Base-by-base conservation (phyloP, 129 eudicot species). In the Mikania micrantha region DNA sequence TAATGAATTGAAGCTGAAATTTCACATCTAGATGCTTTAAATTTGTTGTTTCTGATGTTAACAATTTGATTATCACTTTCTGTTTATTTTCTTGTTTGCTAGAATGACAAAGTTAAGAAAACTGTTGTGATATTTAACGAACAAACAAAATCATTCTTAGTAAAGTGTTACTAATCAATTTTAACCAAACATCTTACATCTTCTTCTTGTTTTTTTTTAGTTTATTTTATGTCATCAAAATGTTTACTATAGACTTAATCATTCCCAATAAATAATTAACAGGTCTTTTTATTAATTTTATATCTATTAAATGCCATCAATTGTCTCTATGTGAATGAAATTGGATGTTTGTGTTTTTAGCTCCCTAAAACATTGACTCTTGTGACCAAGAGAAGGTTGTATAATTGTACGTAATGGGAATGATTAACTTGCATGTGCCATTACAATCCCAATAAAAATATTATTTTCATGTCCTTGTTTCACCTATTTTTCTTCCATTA, bases 381-480 rank as follows among this genome's bases (percentile, higher is more conserved):
- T 58, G 47, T 42, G 76, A 42, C 40, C 10, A 32, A 68, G 65
- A 59, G 31, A 71, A 29, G 16, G 57, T 19, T 34, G 38, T 52
- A 44, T 44, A 31, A 31, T 58, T 12, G 3, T 64, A 12, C 36
- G 11, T 40, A 21, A 22, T 52, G 8, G 34, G 29, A 40, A 64
- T 63, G 52, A 63, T 50, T 63, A 48, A 48, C 67, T 62, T 47
- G 39, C 64, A 73, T 73, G 71, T 71, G 60, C 47, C 21, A 32
- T 42, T 58, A 34, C 75, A 71, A 42, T 40, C 34, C 67, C 66
- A 42, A 58, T 45, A 34, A 41, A 4, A 28, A 71, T 71, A 70
- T 56, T 38, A 59, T 70, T 70, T 42, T 59, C 57, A 58, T 58
- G 34, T 41, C 20, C 13, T 29, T 69, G 25, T n/a, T 32, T 42